Percentiles rank a stretch among this genome's conserved stretches.
Evolutionary conservation across 2,329 filamentous ascomycete genomes (phyloP).

Genomic region (Hortaea werneckii): DNA sequence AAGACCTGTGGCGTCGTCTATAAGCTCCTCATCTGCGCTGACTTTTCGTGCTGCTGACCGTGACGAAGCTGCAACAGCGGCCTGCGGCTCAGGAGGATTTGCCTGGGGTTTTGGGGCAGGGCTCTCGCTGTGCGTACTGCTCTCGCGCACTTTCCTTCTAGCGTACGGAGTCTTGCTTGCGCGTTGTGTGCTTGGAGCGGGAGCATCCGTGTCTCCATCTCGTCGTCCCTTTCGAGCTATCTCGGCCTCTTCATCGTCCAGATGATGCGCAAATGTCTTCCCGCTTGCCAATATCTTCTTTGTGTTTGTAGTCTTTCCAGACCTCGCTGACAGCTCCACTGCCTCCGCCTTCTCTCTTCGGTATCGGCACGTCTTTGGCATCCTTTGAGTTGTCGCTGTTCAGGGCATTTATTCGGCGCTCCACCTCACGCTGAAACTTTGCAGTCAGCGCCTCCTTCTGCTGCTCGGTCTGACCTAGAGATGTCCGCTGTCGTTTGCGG

Average conservation of each 20-base stretch:
- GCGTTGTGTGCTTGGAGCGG: constrained; percentile 13
- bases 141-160: constrained; percentile 20
- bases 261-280: constrained; percentile 74
- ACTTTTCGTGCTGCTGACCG: constrained; percentile 23
- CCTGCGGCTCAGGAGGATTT: constrained; percentile 6
- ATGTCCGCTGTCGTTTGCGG: constrained; percentile 61
- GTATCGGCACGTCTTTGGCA: constrained; percentile 1
- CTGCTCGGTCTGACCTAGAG: constrained; percentile 26
- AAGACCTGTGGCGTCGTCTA: constrained; percentile 24
- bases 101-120: constrained; percentile 12
- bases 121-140: constrained; percentile 17
- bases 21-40: constrained; percentile 23
- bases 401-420: constrained; percentile 71
- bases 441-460: constrained; percentile 57
- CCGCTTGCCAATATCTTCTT: constrained; percentile 69
- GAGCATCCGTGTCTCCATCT: constrained; percentile 17
- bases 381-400: constrained; percentile 62
- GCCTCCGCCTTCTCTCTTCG: constrained; percentile 19
- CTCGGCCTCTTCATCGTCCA: constrained; percentile 67
- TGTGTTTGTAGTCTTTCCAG: constrained; percentile 57
- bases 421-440: constrained; percentile 71
- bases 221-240: constrained; percentile 25
- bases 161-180: constrained; percentile 27
- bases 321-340: constrained; percentile 28
- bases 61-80: constrained; percentile 9